Base-by-base conservation (phyloP, 345 rosid genomes). In the Hevea brasiliensis region DNA sequence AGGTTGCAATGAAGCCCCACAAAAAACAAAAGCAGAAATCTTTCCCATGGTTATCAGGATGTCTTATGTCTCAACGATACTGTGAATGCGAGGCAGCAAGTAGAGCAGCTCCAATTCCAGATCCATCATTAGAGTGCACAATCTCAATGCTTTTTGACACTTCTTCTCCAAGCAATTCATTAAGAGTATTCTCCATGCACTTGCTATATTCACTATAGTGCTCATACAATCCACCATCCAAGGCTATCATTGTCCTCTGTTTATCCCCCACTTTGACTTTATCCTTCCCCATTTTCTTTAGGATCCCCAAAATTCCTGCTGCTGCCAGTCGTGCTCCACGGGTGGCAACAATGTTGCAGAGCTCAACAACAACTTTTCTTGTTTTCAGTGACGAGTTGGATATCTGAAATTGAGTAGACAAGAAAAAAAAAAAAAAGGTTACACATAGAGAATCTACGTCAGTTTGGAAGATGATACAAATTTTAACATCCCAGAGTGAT, bases 221-320 rank as follows among this genome's bases (percentile, higher is more conserved):
- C 74, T 92, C 97, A 2, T 81, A 92, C 27, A 92, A 68, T 27
- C 97, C 97, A 67, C 97, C 97, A 15, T 92, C 97, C 88, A 92
- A 69, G 44, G 94, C 97, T 57, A 92, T 77, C 37, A 88, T 91
- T 0, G 91, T 82, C 77, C 63, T 88, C 78, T 85, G 90, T 12
- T 62, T 71, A 63, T 84, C 94, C 20, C 85, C 93, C 1, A 84
- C 88, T 78, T 82, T 87, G 32, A 71, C 10, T 0, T 77, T 26
- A 70, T 92, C 97, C 78, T 82, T 89, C 74, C 97, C 94, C 71
- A 85, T 76, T 81, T 92, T 92, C 91, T 88, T 92, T 55, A 92
- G 78, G 67, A 92, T 85, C 65, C 89, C 92, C 47, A 85, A 76
- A 74, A 91, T 79, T 65, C 97, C 97, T 10, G 94, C 97, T 63